Conservation (phyloP, 2,329 filamentous ascomycete species). For the Colletotrichum orbiculare region DNA sequence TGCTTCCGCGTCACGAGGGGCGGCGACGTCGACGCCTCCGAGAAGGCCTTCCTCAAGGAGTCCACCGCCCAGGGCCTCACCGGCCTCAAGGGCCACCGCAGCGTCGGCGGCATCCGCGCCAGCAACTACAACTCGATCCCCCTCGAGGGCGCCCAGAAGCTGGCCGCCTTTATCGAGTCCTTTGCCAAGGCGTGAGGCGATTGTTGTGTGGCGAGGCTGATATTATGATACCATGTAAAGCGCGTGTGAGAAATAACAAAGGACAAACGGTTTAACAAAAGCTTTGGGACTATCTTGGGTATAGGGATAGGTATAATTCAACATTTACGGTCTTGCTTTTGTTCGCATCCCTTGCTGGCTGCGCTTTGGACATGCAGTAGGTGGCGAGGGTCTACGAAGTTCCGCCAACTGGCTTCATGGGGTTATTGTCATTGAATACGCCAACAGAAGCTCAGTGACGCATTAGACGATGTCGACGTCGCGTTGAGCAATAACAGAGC, state of each 20-base stretch:
- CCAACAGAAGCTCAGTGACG: no score
- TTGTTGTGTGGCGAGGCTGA: neutral
- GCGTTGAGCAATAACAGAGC: no score
- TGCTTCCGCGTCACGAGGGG: slow-evolving; percentile 81
- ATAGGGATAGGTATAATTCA: slow-evolving; percentile 19
- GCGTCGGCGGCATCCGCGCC: slow-evolving; percentile 85
- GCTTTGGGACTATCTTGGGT: slow-evolving; percentile 7
- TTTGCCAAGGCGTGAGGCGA: slow-evolving; percentile 57
- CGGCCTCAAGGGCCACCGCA: slow-evolving; percentile 89
- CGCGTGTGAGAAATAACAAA: neutral
- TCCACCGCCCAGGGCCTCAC: slow-evolving; percentile 75
- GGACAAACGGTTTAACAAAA: slow-evolving; percentile 7
- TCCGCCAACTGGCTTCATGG: no score
- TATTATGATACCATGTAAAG: slow-evolving; percentile 30
- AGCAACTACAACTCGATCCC: slow-evolving; percentile 91
- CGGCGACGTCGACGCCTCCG: slow-evolving; percentile 72
- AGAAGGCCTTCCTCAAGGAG: slow-evolving; percentile 83
- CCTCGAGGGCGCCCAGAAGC: slow-evolving; percentile 72
- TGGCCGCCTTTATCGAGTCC: slow-evolving; percentile 70
- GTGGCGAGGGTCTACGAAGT: no score
- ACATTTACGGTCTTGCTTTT: slow-evolving; percentile 4
- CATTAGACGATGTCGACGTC: no score
- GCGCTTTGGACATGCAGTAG: no score
- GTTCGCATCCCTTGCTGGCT: no score
- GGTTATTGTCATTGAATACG: no score